phyloP scores from a whole-genome alignment of 2,329 filamentous ascomycete species.

The Colletotrichum ledebouriae region DNA sequence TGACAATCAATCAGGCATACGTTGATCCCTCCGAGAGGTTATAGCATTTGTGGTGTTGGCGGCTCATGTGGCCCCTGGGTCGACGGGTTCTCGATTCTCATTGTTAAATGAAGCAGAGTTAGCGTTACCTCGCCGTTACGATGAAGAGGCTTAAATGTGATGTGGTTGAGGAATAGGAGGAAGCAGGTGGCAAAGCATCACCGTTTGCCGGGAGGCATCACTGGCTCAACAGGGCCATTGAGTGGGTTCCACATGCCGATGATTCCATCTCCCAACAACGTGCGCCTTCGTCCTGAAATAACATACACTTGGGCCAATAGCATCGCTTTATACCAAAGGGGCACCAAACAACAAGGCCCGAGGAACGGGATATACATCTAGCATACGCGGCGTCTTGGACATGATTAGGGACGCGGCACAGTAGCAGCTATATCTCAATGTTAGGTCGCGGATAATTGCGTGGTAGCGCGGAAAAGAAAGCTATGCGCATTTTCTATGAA shows the following conservation, averaged over 20 bases:
- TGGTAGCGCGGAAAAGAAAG: background rate
- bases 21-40: conserved; percentile 89
- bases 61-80: conserved; percentile 86
- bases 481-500: background rate
- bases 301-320: background rate
- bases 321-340: background rate
- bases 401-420: background rate
- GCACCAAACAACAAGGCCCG: background rate
- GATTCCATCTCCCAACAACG: conserved; percentile 18
- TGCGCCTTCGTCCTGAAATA: conserved; percentile 12
- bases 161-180: background rate
- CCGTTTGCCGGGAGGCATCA: background rate
- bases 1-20: conserved; percentile 72
- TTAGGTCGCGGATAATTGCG: background rate
- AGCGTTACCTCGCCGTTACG: background rate
- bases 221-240: background rate
- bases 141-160: conserved; percentile 1
- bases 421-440: background rate
- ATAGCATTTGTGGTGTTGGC: conserved; percentile 87
- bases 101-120: conserved; percentile 45
- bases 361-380: background rate
- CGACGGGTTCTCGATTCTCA: conserved; percentile 87
- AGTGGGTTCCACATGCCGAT: conserved; percentile 6
- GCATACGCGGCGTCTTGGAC: conserved; percentile 19
- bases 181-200: background rate